Evolutionary conservation across 805 yeast species (phyloP).

Genomic region (Lipomyces starkeyi): DNA sequence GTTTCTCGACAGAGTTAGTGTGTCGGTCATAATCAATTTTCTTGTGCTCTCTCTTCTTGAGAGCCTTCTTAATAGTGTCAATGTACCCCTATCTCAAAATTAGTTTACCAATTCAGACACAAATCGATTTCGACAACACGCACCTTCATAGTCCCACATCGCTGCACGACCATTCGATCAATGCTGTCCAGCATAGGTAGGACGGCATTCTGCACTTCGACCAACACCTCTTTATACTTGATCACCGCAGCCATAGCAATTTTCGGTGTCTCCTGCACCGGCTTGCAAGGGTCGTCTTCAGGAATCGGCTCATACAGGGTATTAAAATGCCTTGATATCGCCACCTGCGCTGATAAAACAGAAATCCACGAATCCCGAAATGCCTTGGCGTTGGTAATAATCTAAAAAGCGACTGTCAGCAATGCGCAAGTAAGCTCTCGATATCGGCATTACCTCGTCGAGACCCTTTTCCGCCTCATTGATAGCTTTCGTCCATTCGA

Average conservation of each 20-base stretch:
- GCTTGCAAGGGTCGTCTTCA: constrained; percentile 41
- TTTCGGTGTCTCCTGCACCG: constrained; percentile 45
- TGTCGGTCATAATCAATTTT: constrained; percentile 48
- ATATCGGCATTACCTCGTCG: constrained; percentile 31
- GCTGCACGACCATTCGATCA: constrained; percentile 37
- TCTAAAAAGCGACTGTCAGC: constrained; percentile 6
- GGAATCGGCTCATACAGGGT: constrained; percentile 42
- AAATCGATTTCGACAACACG: background rate
- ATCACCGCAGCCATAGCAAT: constrained; percentile 40
- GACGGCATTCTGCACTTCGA: constrained; percentile 38
- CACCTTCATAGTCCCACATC: constrained; percentile 39
- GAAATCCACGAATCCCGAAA: constrained; percentile 41
- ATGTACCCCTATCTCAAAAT: constrained; percentile 35
- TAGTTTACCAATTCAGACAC: background rate
- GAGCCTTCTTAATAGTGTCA: constrained; percentile 44
- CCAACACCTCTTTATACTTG: constrained; percentile 40
- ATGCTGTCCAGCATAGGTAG: constrained; percentile 40
- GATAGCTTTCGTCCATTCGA: constrained; percentile 48
- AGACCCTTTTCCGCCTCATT: constrained; percentile 45
- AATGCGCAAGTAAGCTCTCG: background rate
- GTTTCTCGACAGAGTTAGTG: constrained; percentile 44
- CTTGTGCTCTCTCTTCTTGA: constrained; percentile 48
- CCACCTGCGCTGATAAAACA: constrained; percentile 36
- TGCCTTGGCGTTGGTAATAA: constrained; percentile 39
- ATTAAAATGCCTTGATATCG: constrained; percentile 32